These are phyloP conservation scores for Ophiostoma himal-ulmi DNA, from an alignment of 2,329 filamentous ascomycete species.

Conservation along the genomic window DNA sequence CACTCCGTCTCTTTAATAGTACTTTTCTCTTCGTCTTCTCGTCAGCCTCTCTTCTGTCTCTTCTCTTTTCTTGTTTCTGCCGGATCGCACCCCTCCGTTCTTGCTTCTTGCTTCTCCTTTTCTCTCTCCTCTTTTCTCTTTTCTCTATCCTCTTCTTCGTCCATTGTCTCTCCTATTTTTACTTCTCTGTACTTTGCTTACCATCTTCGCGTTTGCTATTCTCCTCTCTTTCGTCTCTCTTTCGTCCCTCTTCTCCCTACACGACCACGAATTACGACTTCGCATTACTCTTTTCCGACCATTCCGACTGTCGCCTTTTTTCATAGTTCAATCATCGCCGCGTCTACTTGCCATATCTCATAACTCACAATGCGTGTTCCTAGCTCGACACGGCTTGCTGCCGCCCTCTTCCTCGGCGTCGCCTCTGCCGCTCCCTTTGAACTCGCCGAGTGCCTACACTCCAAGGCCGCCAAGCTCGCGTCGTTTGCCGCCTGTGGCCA, in stretches of 20 bases:
- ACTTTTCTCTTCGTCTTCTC: neutral
- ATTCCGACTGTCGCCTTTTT: neutral
- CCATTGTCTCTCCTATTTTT: neutral
- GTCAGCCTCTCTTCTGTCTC: constrained; percentile 4
- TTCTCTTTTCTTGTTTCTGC: neutral
- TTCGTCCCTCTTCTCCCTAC: neutral
- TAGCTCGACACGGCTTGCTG: constrained; percentile 1
- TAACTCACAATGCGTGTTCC: neutral
- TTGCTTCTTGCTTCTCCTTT: neutral
- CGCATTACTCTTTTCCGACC: neutral
- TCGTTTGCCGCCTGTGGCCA: constrained; percentile 41
- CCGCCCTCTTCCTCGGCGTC: neutral
- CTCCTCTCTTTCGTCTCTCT: neutral
- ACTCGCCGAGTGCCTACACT: constrained; percentile 35
- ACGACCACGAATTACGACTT: neutral
- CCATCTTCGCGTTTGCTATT: neutral
- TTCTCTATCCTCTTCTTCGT: neutral
- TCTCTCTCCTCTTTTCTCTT: neutral
- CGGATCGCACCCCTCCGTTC: neutral
- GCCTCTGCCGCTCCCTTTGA: constrained; percentile 1
- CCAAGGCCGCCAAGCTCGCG: constrained; percentile 38
- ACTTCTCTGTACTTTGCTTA: neutral
- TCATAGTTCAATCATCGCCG: neutral
- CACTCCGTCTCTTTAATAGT: neutral
- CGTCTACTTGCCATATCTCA: neutral